phyloP scores from a whole-genome alignment of 345 rosid genomes.

The Populus ilicifolia region DNA sequence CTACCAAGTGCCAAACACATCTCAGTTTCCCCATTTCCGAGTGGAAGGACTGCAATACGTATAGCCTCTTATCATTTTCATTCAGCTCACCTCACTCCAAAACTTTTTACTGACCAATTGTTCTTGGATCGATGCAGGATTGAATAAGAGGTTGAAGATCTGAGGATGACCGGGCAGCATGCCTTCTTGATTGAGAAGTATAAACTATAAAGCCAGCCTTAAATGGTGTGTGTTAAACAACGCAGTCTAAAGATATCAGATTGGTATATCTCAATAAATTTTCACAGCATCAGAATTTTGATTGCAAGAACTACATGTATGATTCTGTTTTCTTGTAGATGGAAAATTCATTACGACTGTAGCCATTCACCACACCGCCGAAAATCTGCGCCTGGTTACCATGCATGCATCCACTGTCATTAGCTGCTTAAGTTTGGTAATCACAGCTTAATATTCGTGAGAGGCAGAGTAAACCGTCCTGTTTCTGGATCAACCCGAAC shows the following conservation, averaged over 20 bases:
- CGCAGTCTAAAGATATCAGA: background rate
- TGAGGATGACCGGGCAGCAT: background rate
- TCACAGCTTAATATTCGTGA: background rate
- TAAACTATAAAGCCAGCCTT: background rate
- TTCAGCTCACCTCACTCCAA: background rate
- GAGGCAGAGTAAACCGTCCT: background rate
- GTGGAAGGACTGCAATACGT: constrained; percentile 39
- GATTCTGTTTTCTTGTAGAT: too few species aligned
- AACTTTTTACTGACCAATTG: too few species aligned
- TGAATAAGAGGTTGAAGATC: background rate
- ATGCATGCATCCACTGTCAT: too few species aligned
- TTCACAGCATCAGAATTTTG: background rate
- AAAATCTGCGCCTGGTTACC: background rate
- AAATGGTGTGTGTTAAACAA: background rate
- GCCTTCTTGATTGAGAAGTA: background rate
- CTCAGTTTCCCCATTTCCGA: constrained; percentile 45
- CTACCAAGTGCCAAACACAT: constrained; percentile 8
- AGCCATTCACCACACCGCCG: too few species aligned
- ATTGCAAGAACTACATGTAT: too few species aligned
- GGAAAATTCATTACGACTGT: too few species aligned
- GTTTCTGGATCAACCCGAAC: background rate
- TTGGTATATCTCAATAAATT: background rate
- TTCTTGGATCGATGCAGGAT: background rate
- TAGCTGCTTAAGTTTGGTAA: background rate
- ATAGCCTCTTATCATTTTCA: background rate